These are phyloP conservation scores for Phytophthora sp. DNA, from an alignment of 352 stramenopile genomes.

Conservation along the genomic window DNA sequence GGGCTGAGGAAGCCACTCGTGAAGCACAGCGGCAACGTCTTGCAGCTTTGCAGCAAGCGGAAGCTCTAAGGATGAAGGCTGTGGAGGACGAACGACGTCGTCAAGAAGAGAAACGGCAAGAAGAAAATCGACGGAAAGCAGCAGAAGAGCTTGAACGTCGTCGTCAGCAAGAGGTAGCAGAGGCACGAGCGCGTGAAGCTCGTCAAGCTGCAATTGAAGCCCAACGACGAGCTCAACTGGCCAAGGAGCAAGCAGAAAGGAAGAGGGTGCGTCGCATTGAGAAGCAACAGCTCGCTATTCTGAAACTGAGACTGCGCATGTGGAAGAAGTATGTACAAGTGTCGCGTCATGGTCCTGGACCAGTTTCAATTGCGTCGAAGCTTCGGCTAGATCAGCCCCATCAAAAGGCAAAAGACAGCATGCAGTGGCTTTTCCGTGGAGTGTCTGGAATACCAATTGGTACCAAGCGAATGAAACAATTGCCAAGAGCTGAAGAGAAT, in stretches of 20 bases:
- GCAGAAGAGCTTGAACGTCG: conserved; percentile 49
- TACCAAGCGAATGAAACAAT: conserved; percentile 37
- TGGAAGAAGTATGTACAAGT: conserved; percentile 74
- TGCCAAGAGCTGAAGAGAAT: conserved; percentile 6
- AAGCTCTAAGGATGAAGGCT: conserved; percentile 36
- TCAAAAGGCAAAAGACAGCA: conserved; percentile 51
- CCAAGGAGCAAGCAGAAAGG: conserved; percentile 46
- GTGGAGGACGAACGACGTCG: conserved; percentile 50
- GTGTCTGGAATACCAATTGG: conserved; percentile 23
- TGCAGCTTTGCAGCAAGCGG: conserved; percentile 29
- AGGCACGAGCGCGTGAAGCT: conserved; percentile 45
- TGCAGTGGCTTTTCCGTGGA: conserved; percentile 53
- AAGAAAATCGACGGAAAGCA: conserved; percentile 42
- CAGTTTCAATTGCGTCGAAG: conserved; percentile 48
- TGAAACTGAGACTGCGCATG: conserved; percentile 62
- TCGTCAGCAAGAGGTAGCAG: conserved; percentile 51
- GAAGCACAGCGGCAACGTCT: conserved; percentile 42
- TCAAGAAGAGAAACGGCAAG: conserved; percentile 42
- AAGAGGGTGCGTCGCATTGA: conserved; percentile 40
- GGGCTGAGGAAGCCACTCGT: conserved; percentile 44
- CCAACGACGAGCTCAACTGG: conserved; percentile 52
- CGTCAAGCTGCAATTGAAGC: conserved; percentile 57
- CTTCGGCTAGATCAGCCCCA: conserved; percentile 39
- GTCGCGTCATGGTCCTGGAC: conserved; percentile 47
- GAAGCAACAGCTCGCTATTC: conserved; percentile 56